phyloP scores from a whole-genome alignment of 2,329 filamentous ascomycete genomes.

The Coniella vitis region DNA sequence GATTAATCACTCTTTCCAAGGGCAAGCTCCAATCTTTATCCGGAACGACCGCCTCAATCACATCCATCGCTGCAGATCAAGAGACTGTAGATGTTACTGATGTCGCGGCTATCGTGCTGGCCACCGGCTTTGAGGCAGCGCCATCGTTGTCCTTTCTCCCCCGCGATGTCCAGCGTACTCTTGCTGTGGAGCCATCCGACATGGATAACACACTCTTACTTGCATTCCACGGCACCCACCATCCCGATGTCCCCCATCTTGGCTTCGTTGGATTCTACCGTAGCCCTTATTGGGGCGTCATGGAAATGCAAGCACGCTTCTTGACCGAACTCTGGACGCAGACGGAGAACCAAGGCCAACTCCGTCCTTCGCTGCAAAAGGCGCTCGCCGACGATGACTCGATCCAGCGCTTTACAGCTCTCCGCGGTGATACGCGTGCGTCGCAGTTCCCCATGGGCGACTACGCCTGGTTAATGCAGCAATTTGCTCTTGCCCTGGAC shows the following conservation, averaged over 20 bases:
- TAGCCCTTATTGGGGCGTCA: conserved; percentile 78
- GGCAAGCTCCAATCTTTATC: conserved; percentile 38
- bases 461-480: conserved; percentile 69
- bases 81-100: conserved; percentile 37
- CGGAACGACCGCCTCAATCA: conserved; percentile 30
- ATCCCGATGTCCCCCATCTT: conserved; percentile 53
- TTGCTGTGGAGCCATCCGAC: conserved; percentile 51
- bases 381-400: conserved; percentile 39
- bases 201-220: conserved; percentile 57
- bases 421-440: conserved; percentile 45
- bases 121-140: conserved; percentile 66
- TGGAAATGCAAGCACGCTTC: conserved; percentile 77
- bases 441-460: conserved; percentile 81
- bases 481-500: conserved; percentile 54
- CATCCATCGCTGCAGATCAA: conserved; percentile 8
- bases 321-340: conserved; percentile 54
- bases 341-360: conserved; percentile 17
- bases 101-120: conserved; percentile 62
- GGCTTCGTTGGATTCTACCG: conserved; percentile 82
- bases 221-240: conserved; percentile 59
- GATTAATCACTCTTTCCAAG: conserved; percentile 44
- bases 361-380: conserved; percentile 25
- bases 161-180: conserved; percentile 41
- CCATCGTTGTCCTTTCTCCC: conserved; percentile 60
- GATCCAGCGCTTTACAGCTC: conserved; percentile 37